Evolutionary conservation across 176 grass and related monocot genomes (phyloP), one percentile per base, ranked within the genome.

Genomic region (Oropetium thomaeum): DNA sequence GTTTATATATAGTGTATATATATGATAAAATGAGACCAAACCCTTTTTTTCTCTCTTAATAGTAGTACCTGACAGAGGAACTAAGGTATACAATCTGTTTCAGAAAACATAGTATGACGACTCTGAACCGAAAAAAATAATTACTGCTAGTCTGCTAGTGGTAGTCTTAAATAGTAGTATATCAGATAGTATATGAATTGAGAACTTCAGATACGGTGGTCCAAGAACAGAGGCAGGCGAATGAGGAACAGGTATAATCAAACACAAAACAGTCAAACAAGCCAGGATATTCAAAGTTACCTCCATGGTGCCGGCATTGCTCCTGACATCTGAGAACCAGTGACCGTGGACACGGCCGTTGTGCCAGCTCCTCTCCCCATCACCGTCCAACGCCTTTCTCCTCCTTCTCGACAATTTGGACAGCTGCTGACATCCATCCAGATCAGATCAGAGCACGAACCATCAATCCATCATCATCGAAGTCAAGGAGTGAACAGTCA

Each of bases 371-470:
- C 63, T 82, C 37, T 73, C 67, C 10, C 22, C 82, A 28, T 84
- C 86, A 20, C 9, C 76, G 10, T 88, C 65, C 35, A 64, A 57
- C 15, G 7, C 63, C 76, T 58, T 88, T 54, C 31, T 70, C 54
- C 64, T 80, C 17, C 55, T 75, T 31, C 70, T 80, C 44, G 76
- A 58, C 40, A 59, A 29, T 52, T 80, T 84, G 6, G 81, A 75
- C 17, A 88, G 3, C 86, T 88, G 41, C 23, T 16, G 1, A 0
- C 16, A 7, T 3, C 11, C 5, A 31, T 14, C 58, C 13, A 28
- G 23, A 1, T n/a, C n/a, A n/a, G n/a, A n/a, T 69, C 20, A 84
- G 72, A 31, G 8, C 12, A 19, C 16, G 33, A 66, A 40, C 42
- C 34, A 70, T 26, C 19, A 10, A 5, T 2, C 27, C 42, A n/a